phyloP scores from a whole-genome alignment of 106 monocot genomes.

The Dioscorea alata region DNA sequence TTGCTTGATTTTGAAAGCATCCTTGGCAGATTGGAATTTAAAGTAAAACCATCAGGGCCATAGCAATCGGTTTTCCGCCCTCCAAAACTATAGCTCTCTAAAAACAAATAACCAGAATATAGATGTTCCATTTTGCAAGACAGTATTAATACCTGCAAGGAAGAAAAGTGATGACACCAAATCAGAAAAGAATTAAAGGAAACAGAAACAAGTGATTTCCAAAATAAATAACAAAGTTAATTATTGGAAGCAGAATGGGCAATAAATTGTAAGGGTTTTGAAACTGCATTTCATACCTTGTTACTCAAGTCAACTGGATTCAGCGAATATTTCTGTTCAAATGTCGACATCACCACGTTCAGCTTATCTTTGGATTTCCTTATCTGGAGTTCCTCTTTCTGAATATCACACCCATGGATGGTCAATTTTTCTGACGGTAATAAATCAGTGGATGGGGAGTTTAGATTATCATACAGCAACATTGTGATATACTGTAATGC shows the following conservation, averaged over 20 bases:
- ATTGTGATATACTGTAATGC: constrained; percentile 60
- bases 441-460: constrained; percentile 19
- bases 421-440: constrained; percentile 11
- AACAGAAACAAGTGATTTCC: not conserved
- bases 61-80: constrained; percentile 18
- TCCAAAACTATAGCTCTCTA: constrained; percentile 19
- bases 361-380: constrained; percentile 26
- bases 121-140: constrained; percentile 33
- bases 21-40: constrained; percentile 8
- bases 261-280: too few relatives aligned
- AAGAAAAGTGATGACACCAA: constrained; percentile 4
- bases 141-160: constrained; percentile 56
- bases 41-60: constrained; percentile 4
- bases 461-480: constrained; percentile 33
- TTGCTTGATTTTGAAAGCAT: constrained; percentile 42
- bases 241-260: too few relatives aligned
- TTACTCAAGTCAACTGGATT: constrained; percentile 43
- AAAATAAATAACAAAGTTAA: not conserved
- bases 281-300: constrained; percentile 39
- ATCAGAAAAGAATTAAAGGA: not conserved
- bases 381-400: constrained; percentile 22
- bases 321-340: constrained; percentile 61
- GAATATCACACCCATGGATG: constrained; percentile 5
- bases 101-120: constrained; percentile 50
- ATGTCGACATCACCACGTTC: constrained; percentile 30